phyloP scores from a whole-genome alignment of 257 asterid genomes.

The Solanum piurae region DNA sequence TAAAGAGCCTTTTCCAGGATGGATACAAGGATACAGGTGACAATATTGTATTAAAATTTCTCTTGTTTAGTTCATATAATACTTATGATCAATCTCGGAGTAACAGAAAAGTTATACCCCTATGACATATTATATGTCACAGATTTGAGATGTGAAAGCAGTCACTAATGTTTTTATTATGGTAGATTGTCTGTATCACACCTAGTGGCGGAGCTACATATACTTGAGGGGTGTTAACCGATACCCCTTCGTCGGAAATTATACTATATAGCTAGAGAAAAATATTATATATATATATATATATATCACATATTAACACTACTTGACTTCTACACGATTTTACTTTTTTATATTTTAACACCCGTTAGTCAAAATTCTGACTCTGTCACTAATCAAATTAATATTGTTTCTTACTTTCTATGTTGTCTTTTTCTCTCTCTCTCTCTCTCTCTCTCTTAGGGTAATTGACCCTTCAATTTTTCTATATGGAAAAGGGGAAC shows the following conservation, averaged over 20 bases:
- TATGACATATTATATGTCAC: too few species aligned
- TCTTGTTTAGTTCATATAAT: background rate
- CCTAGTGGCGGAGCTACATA: background rate
- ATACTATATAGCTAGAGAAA: background rate
- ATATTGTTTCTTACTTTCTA: background rate
- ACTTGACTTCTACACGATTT: too few species aligned
- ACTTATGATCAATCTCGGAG: background rate
- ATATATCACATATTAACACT: too few species aligned
- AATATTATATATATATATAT: too few species aligned
- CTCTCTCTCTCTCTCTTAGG: background rate
- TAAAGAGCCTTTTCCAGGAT: slow-evolving; percentile 38
- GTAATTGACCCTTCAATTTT: slow-evolving; percentile 29
- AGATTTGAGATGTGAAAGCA: background rate
- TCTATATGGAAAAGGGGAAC: slow-evolving; percentile 39
- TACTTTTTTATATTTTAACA: too few species aligned
- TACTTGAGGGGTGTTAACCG: background rate
- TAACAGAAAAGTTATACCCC: too few species aligned
- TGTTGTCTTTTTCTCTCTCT: background rate
- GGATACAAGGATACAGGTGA: slow-evolving; percentile 56
- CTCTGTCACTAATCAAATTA: background rate
- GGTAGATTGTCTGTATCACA: background rate
- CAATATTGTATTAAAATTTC: background rate
- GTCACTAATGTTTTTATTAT: background rate
- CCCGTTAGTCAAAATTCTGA: too few species aligned
- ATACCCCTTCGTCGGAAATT: too few species aligned